Percentiles rank a stretch among this genome's conserved stretches.
phyloP scores from a whole-genome alignment of 179 eudicot genomes.

The Camellia oleifera region DNA sequence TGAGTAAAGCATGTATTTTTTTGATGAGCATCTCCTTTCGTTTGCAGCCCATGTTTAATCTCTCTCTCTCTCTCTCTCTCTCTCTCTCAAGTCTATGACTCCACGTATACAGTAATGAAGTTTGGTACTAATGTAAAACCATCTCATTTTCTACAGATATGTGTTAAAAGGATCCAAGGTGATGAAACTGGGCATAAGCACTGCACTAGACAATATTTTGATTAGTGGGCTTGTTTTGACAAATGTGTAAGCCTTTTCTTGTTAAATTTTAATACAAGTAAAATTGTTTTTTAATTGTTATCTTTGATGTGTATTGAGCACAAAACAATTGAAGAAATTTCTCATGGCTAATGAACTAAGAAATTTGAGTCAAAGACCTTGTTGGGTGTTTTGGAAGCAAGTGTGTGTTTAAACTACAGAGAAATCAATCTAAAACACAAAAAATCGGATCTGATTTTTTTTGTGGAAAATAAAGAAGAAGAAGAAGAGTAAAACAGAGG shows the following conservation, averaged over 20 bases:
- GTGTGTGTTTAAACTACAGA: too few species aligned
- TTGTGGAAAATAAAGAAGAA: too few species aligned
- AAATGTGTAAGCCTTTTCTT: conserved; percentile 37
- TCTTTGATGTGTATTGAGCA: background rate
- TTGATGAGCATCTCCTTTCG: background rate
- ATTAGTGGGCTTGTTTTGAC: conserved; percentile 40
- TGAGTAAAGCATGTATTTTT: too few species aligned
- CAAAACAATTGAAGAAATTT: too few species aligned
- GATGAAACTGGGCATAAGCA: conserved; percentile 43
- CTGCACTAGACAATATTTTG: conserved; percentile 46
- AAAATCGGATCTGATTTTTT: too few species aligned
- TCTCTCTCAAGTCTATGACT: background rate
- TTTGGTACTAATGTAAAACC: background rate
- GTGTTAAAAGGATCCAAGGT: conserved; percentile 35
- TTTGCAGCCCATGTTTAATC: background rate
- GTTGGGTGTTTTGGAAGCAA: too few species aligned
- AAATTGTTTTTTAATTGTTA: background rate
- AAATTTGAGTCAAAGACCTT: too few species aligned
- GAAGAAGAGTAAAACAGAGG: too few species aligned
- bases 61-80: too few species aligned
- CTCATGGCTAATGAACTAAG: too few species aligned
- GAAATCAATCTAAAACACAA: too few species aligned
- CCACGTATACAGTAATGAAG: background rate
- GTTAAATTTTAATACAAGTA: background rate
- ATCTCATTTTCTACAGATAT: conserved; percentile 25